phyloP scores from a whole-genome alignment of 148 eudicot species.

The Nepenthes gracilis region DNA sequence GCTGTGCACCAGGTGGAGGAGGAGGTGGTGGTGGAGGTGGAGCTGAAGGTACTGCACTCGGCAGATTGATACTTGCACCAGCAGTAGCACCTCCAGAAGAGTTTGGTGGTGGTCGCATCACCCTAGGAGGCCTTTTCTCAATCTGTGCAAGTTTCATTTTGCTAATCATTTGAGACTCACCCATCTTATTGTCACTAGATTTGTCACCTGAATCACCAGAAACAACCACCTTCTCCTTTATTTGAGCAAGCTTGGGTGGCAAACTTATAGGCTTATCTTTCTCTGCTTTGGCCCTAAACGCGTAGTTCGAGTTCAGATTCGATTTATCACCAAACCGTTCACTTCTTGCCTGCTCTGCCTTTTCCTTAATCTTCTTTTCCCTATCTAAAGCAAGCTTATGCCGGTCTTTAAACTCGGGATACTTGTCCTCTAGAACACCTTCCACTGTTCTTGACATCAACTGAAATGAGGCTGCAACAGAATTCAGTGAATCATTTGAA shows the following conservation, averaged over 20 bases:
- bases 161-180: constrained; percentile 47
- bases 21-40: constrained; percentile 65
- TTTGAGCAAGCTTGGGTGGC: constrained; percentile 81
- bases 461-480: constrained; percentile 64
- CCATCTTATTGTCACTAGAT: constrained; percentile 30
- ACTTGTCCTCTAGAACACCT: constrained; percentile 69
- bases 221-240: constrained; percentile 59
- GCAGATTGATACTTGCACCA: constrained; percentile 17
- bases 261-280: constrained; percentile 27
- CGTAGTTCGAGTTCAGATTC: constrained; percentile 11
- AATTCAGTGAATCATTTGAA: constrained; percentile 39
- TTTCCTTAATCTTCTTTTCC: constrained; percentile 80
- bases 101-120: constrained; percentile 84
- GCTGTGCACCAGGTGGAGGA: constrained; percentile 42
- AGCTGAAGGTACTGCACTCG: constrained; percentile 29
- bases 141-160: constrained; percentile 73
- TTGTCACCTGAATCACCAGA: constrained; percentile 32
- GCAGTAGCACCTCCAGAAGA: constrained; percentile 26
- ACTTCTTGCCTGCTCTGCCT: constrained; percentile 83
- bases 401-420: constrained; percentile 81
- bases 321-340: constrained; percentile 55
- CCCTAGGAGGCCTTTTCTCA: constrained; percentile 80
- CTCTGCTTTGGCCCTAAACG: constrained; percentile 13
- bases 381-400: constrained; percentile 90
- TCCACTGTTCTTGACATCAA: constrained; percentile 85